Percentiles rank a stretch among this genome's conserved stretches.
Evolutionary conservation across 192 early-diverging fungal species (phyloP).

Genomic region (Backusella parvicylindrica): DNA sequence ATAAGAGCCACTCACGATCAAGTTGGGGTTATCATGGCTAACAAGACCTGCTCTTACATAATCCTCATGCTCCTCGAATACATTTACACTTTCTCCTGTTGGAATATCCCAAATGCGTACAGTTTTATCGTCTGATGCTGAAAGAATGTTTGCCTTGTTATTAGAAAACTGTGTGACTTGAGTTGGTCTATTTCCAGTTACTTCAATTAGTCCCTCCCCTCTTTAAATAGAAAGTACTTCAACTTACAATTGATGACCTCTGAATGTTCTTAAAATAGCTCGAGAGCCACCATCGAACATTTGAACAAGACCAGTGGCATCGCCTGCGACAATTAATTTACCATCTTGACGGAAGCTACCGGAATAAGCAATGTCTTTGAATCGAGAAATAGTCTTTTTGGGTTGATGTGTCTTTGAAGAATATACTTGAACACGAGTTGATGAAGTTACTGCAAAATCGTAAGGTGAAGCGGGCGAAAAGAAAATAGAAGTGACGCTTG

Average conservation of each 20-base stretch:
- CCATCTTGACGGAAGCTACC: conserved; percentile 82
- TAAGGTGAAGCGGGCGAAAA: conserved; percentile 79
- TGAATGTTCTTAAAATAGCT: conserved; percentile 64
- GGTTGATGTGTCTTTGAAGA: conserved; percentile 75
- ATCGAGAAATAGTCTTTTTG: conserved; percentile 90
- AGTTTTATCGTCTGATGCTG: conserved; percentile 89
- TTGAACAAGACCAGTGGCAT: conserved; percentile 85
- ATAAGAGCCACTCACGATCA: conserved; percentile 88
- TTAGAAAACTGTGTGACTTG: conserved; percentile 80
- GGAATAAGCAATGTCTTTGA: conserved; percentile 83
- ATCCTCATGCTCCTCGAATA: conserved; percentile 85
- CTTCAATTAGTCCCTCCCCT: background rate
- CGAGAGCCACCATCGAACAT: conserved; percentile 66
- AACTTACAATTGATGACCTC: conserved; percentile 54
- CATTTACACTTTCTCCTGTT: conserved; percentile 60
- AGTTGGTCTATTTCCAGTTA: conserved; percentile 59
- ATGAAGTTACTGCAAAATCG: conserved; percentile 89
- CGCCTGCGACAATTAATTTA: conserved; percentile 90
- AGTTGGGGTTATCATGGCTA: conserved; percentile 69
- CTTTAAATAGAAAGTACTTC: background rate
- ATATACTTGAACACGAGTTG: conserved; percentile 91
- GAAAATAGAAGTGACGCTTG: conserved; percentile 74
- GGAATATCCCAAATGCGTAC: conserved; percentile 95
- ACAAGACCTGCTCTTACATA: conserved; percentile 82
- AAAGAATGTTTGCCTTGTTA: conserved; percentile 77